These are phyloP conservation scores for Vanderwaltozyma verrucispora DNA, from an alignment of 805 yeast genomes.

Conservation along the genomic window DNA sequence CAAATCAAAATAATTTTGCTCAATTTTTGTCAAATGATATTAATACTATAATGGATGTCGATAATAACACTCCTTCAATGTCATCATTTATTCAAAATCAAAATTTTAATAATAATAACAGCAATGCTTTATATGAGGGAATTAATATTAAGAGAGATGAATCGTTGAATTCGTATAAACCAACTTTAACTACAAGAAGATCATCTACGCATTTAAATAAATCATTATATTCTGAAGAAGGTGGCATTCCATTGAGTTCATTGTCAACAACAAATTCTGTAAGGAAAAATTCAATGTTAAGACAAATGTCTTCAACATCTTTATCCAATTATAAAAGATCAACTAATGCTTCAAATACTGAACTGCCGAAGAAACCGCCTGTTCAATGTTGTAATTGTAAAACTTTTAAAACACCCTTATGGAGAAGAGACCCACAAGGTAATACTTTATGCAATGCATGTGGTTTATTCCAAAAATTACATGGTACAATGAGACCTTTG, in stretches of 20 bases:
- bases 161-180: conserved; percentile 1
- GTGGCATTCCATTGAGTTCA: conserved; percentile 11
- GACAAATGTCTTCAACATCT: conserved; percentile 23
- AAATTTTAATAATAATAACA: background rate
- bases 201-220: conserved; percentile 9
- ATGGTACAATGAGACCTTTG: conserved; percentile 91
- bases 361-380: conserved; percentile 21
- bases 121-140: too few species aligned
- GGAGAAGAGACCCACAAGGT: conserved; percentile 92
- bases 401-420: conserved; percentile 85
- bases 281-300: conserved; percentile 19
- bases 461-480: conserved; percentile 83
- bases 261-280: conserved; percentile 17
- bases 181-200: conserved; percentile 6
- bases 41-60: background rate
- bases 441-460: conserved; percentile 94
- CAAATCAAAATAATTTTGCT: background rate
- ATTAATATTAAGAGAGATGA: conserved; percentile 2
- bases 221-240: conserved; percentile 11
- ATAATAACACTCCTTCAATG: background rate
- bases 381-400: conserved; percentile 75
- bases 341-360: conserved; percentile 4
- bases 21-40: background rate
- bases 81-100: conserved; percentile 1
- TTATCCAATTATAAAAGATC: conserved; percentile 19